Evolutionary conservation across 306 rosid species (phyloP), one percentile per base, ranked within the genome.

Genomic region (Herpetospermum pedunculosum): DNA sequence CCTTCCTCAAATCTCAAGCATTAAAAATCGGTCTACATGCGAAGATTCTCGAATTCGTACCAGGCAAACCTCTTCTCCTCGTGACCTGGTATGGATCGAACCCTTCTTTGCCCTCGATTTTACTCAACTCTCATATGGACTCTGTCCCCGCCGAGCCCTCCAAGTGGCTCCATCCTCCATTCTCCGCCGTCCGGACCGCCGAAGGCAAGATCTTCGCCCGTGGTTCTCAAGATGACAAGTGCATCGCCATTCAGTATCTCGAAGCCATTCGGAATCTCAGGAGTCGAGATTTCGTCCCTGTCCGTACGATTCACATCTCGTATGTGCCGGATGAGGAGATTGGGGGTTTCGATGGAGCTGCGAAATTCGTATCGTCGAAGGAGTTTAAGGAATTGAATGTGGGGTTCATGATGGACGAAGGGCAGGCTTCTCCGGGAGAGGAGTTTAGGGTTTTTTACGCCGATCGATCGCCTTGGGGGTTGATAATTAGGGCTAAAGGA

Each of bases 181-280:
- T 91, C 87, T 81, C 97, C 38, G 97, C 96, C 64, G 64, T 50
- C 49, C 85, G 80, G 54, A 50, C 85, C 70, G 5, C 83, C 38
- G 87, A 88, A 63, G 96, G 97, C 9, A 53, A 5, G n/a, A 80
- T 94, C 83, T 88, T 74, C 72, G 96, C 91, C 62, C 96, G 98
- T 12, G 98, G 98, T 21, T 80, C 98, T 77, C 97, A 94, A 79
- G 98, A 94, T 49, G 98, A 89, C 63, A 94, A 94, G 64, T 94
- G 91, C 77, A 86, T 94, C 46, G 92, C 85, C 3, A 63, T 91
- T 78, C 97, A 89, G 78, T 91, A 93, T 73, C 83, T 93, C n/a
- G 98, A 93, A 37, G 94, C 98, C 0, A 86, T 93, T 48, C 85
- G 92, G 8, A 89, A 80, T 79, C 94, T 94, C 21, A 38, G 34